Conservation (phyloP, 495 filamentous ascomycete genomes). For the Sabuloglossum arenarium region DNA sequence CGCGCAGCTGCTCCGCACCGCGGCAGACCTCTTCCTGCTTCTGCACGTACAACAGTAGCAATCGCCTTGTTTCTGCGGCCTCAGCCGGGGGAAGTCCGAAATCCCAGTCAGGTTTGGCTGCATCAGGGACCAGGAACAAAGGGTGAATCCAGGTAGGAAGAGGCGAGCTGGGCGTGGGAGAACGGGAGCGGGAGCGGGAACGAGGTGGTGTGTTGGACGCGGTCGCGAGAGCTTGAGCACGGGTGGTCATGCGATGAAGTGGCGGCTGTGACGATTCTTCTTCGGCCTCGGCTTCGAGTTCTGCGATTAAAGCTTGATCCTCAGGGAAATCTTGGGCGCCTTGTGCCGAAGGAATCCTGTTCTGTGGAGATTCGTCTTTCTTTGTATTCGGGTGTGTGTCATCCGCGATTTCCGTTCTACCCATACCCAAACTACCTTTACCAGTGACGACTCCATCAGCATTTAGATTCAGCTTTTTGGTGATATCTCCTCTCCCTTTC, state of each 20-base stretch:
- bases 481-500: neutral
- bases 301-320: slow-evolving; percentile 15
- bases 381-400: slow-evolving; percentile 11
- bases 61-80: slow-evolving; percentile 70
- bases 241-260: slow-evolving; percentile 48
- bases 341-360: slow-evolving; percentile 7
- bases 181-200: neutral
- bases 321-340: neutral
- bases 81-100: slow-evolving; percentile 60
- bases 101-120: slow-evolving; percentile 52
- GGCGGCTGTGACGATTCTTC: slow-evolving; percentile 17
- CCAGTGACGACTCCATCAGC: neutral
- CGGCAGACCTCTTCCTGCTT: slow-evolving; percentile 91
- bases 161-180: slow-evolving; percentile 15
- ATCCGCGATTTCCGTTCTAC: neutral
- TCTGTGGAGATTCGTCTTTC: slow-evolving; percentile 9
- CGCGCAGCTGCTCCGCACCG: slow-evolving; percentile 51
- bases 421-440: neutral
- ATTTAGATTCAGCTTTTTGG: neutral
- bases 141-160: slow-evolving; percentile 45
- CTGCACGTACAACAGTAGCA: slow-evolving; percentile 73
- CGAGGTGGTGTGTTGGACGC: slow-evolving; percentile 18
- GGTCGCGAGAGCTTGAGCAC: slow-evolving; percentile 36
- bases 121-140: slow-evolving; percentile 56
- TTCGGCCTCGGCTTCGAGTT: slow-evolving; percentile 16